Evolutionary conservation across 768 basidiomycete genomes (phyloP), one percentile per base, ranked within the genome.

Genomic region (Paxillus involutus): DNA sequence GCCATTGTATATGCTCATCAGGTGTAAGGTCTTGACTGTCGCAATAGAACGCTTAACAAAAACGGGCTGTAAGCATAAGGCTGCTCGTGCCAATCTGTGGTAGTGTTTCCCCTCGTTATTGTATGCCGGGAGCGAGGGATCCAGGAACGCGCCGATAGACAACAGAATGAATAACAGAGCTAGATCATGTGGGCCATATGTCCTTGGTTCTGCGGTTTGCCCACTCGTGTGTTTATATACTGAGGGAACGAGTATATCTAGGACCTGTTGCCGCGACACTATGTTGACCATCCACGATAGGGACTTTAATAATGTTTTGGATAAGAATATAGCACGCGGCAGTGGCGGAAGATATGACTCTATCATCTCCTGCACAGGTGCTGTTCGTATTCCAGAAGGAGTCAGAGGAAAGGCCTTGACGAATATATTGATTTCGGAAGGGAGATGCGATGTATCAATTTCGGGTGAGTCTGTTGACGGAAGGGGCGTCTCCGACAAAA

Each of bases 1-100:
- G 43, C 79, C 79, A 55, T 79, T 77, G 66, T 80, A 81, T 35
- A 80, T 71, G 53, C 79, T 80, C 77, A 80, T 80, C 30, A 81
- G 69, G 65, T 80, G 77, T 30, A 81, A 56, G 44, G 73, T 73
- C 66, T 81, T 79, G 56, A 80, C 64, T 13, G 80, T 80, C 29
- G 75, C 73, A 32, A 80, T 58, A 10, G 80, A 81, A 43, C 75
- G 71, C 36, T 77, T 66, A 26, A 64, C 67, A 32, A 81, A 53
- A 10, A 80, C 68, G 6, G 77, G 69, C 52, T 80, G 80, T 17
- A 81, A 68, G 16, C 74, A 70, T 26, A 80, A 47, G 4, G 80
- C 73, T 13, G 80, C 78, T 54, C 73, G 71, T n/a, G 77, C 72
- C 2, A 82, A 69, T 32, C 70, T 71, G 55, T 80, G 75, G 59